Evolutionary conservation across 139 green algal genomes (phyloP).

Genomic region (Cymbomonas tetramitiformis): DNA sequence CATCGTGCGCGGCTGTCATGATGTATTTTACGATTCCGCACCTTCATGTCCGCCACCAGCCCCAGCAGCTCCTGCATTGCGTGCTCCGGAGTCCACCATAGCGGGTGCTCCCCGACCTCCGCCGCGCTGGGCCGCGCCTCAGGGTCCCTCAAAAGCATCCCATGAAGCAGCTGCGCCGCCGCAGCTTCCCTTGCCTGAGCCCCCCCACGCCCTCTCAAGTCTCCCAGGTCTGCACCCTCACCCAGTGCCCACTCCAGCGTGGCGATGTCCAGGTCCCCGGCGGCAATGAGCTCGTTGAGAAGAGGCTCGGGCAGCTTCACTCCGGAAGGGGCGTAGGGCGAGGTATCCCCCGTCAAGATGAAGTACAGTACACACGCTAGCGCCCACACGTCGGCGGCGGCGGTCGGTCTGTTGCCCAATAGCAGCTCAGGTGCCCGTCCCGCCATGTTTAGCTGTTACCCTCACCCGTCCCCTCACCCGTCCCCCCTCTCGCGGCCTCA

Average conservation of each 20-base stretch:
- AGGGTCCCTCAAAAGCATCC: not conserved
- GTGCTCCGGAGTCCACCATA: not conserved
- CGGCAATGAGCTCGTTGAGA: too few relatives aligned
- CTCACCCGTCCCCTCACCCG: too few relatives aligned
- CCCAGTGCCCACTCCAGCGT: too few relatives aligned
- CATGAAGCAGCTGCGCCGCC: not conserved
- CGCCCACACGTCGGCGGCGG: slow-evolving; percentile 15
- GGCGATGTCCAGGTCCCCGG: too few relatives aligned
- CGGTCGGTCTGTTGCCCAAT: not conserved
- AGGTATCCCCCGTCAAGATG: not conserved
- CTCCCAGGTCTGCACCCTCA: too few relatives aligned
- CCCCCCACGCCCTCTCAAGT: too few relatives aligned
- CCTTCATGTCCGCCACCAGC: too few relatives aligned
- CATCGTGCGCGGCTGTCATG: too few relatives aligned
- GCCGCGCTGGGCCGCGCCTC: not conserved
- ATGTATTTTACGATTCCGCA: too few relatives aligned
- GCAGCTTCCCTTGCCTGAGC: too few relatives aligned
- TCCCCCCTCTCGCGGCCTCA: too few relatives aligned
- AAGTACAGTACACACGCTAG: slow-evolving; percentile 13
- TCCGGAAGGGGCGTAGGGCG: slow-evolving; percentile 4
- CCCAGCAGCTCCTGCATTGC: not conserved
- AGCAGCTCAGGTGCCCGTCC: slow-evolving; percentile 13
- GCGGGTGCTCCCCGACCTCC: not conserved
- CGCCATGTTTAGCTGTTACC: not conserved
- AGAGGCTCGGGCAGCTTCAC: too few relatives aligned